Evolutionary conservation across 208 protist genomes (phyloP).

Genomic region (Paratrypanosoma confusum): DNA sequence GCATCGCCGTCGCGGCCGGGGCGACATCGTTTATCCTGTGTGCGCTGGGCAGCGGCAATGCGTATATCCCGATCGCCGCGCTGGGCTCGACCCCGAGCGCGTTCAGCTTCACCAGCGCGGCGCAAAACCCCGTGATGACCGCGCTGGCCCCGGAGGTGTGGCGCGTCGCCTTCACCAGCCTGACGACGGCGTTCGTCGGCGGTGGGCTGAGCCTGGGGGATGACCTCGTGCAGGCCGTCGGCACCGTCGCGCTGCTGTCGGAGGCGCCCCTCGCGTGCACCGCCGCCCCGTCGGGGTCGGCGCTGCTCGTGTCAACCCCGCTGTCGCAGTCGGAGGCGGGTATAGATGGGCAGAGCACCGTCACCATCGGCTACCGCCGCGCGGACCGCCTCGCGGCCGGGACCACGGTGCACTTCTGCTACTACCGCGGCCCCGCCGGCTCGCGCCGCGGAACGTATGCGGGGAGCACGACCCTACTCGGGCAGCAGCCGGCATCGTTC

Average conservation of each 20-base stretch:
- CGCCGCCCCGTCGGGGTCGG: conserved; percentile 10
- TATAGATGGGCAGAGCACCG: too few relatives aligned
- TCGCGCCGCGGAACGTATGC: conserved; percentile 35
- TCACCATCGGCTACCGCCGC: conserved; percentile 27
- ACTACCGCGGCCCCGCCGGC: conserved; percentile 32
- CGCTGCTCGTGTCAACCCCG: conserved; percentile 27
- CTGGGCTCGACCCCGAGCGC: conserved; percentile 15
- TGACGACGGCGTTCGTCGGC: conserved; percentile 43
- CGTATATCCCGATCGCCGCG: conserved; percentile 26
- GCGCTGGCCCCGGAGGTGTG: conserved; percentile 28
- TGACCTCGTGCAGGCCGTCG: conserved; percentile 41
- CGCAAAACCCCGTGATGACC: conserved; percentile 24
- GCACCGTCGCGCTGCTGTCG: conserved; percentile 17
- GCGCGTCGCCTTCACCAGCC: conserved; percentile 45
- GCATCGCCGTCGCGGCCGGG: conserved; percentile 11
- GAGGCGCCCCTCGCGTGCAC: conserved; percentile 32
- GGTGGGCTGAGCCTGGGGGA: conserved; percentile 23
- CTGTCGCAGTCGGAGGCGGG: conserved; percentile 10
- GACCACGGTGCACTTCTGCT: conserved; percentile 55
- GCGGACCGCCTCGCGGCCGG: conserved; percentile 25
- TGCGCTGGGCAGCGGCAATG: conserved; percentile 13
- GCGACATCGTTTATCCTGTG: conserved; percentile 54
- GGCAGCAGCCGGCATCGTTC: conserved; percentile 34
- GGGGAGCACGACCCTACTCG: conserved; percentile 21
- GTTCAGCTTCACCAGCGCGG: conserved; percentile 35